phyloP scores from a whole-genome alignment of 2,329 filamentous ascomycete genomes.

The Macrophomina tecta region DNA sequence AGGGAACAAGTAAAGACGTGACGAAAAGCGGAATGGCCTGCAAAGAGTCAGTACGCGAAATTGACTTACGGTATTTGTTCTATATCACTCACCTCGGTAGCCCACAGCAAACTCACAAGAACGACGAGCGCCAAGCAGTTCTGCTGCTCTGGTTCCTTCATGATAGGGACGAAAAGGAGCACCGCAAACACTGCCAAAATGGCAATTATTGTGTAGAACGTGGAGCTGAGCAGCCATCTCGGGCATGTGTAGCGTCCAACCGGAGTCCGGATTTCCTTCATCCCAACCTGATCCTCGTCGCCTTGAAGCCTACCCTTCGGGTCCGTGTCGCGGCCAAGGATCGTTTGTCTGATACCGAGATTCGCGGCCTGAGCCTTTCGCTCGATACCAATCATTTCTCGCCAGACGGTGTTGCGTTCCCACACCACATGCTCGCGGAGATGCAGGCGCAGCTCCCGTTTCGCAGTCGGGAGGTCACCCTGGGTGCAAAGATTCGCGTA shows the following conservation, averaged over 20 bases:
- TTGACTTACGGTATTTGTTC: neutral
- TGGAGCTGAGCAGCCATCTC: slow-evolving; percentile 81
- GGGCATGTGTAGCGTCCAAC: slow-evolving; percentile 79
- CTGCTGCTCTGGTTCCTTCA: slow-evolving; percentile 88
- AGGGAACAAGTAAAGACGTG: slow-evolving; percentile 90
- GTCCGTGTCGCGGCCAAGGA: slow-evolving; percentile 77
- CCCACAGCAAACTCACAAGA: slow-evolving; percentile 94
- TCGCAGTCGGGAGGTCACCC: slow-evolving; percentile 77
- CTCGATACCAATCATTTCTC: slow-evolving; percentile 98
- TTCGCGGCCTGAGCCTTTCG: slow-evolving; percentile 93
- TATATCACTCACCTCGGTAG: slow-evolving; percentile 73
- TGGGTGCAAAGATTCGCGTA: slow-evolving; percentile 85
- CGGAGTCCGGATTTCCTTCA: slow-evolving; percentile 77
- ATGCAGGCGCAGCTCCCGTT: slow-evolving; percentile 85
- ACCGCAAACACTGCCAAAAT: slow-evolving; percentile 76
- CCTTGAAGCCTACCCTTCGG: slow-evolving; percentile 77
- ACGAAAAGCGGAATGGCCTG: slow-evolving; percentile 96
- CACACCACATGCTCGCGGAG: slow-evolving; percentile 96
- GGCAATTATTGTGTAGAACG: slow-evolving; percentile 75
- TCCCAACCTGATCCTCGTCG: slow-evolving; percentile 72
- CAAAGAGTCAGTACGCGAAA: neutral
- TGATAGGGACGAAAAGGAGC: slow-evolving; percentile 77
- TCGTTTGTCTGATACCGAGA: slow-evolving; percentile 76
- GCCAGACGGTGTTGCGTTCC: slow-evolving; percentile 98
- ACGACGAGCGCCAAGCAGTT: slow-evolving; percentile 94